Evolutionary conservation across 2,329 filamentous ascomycete genomes (phyloP), one percentile per base, ranked within the genome.

Genomic region (Fusarium mexicanum): DNA sequence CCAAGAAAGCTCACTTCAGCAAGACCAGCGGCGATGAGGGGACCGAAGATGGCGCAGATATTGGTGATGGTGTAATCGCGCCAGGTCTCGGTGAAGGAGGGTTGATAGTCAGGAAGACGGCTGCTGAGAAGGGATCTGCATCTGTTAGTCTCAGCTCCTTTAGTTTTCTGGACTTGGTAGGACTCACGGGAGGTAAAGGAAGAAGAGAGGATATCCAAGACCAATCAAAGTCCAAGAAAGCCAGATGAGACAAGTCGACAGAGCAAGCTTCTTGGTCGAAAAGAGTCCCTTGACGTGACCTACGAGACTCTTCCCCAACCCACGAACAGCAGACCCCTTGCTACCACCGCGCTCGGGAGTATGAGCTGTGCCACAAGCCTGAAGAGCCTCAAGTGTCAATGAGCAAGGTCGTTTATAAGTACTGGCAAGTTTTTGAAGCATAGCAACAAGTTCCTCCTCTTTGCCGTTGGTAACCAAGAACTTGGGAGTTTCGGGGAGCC

Each of bases 141-240:
- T 2, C 6, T 9, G 26, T 65, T 40, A 54, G 55, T 1, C 8
- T 8, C 31, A 9, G 20, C 2, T 11, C 7, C 18, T 0, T 35
- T 3, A 6, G 2, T 10, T 2, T 6, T 2, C 0, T 26, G 4
- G 7, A 6, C 22, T 18, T 26, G 3, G 20, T 1, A 24, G 16
- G 3, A 81, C 83, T 71, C 79, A 87, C 83, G 90, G 90, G 4
- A 94, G 83, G 79, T 94, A 95, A 54, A 94, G 91, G 73, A 93
- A 92, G 81, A 92, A 95, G 0, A 95, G 85, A 0, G 93, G 92
- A 75, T 94, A 94, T 2, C 91, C 92, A 0, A 94, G 86, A 14
- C 92, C 92, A 41, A 93, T 92, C 5, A 92, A 79, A 0, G 88
- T 48, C 61, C 64, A 67, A 9, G 60, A 67, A 0, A 58, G 1